These are phyloP conservation scores for Trichophyton verrucosum DNA, from an alignment of 2,329 filamentous ascomycete species.

Conservation along the genomic window DNA sequence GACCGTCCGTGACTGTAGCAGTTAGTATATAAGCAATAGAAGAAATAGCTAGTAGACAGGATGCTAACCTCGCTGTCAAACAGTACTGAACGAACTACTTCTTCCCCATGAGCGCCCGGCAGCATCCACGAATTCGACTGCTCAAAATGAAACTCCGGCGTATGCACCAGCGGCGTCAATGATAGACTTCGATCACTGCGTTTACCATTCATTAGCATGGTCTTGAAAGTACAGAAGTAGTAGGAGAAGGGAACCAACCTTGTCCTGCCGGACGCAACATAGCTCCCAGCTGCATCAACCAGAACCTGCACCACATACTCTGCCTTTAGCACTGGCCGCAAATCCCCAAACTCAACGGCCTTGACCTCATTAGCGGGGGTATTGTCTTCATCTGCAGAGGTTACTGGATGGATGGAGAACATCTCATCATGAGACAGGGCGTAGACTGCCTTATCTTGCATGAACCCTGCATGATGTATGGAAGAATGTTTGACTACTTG, in stretches of 20 bases:
- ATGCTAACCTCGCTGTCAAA: slow-evolving; percentile 32
- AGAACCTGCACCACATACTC: slow-evolving; percentile 49
- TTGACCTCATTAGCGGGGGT: slow-evolving; percentile 32
- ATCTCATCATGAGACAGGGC: slow-evolving; percentile 51
- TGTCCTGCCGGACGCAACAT: slow-evolving; percentile 39
- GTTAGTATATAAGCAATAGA: neutral
- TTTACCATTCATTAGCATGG: neutral
- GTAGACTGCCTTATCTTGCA: slow-evolving; percentile 41
- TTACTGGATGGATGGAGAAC: slow-evolving; percentile 42
- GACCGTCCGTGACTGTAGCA: slow-evolving; percentile 25
- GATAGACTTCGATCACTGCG: slow-evolving; percentile 31
- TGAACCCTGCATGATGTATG: slow-evolving; percentile 50
- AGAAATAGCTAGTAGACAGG: neutral
- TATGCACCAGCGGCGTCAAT: slow-evolving; percentile 28
- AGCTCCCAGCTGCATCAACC: slow-evolving; percentile 30
- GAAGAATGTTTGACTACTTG: slow-evolving; percentile 53
- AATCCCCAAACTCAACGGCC: slow-evolving; percentile 42
- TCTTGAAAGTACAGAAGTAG: neutral
- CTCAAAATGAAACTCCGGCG: slow-evolving; percentile 30
- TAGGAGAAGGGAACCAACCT: slow-evolving; percentile 25
- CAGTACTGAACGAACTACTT: slow-evolving; percentile 36
- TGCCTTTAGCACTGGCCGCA: slow-evolving; percentile 42
- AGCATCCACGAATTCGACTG: slow-evolving; percentile 30
- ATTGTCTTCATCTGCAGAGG: slow-evolving; percentile 34
- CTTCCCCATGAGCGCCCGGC: slow-evolving; percentile 37